Evolutionary conservation across 2,329 filamentous ascomycete genomes (phyloP).

Genomic region (Berkeleyomyces rouxiae): DNA sequence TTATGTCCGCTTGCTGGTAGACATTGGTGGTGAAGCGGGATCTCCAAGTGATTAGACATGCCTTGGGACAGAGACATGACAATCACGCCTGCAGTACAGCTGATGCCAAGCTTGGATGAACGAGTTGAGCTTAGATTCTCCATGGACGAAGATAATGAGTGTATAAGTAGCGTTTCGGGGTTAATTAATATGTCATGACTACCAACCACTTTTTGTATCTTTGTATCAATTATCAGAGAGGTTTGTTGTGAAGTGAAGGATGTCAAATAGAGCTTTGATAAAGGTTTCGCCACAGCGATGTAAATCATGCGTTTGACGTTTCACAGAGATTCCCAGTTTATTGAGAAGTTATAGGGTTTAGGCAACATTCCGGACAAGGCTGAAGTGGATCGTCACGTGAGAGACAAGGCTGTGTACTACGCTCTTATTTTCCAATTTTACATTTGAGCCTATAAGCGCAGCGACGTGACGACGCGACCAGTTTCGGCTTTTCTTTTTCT

Average conservation of each 20-base stretch:
- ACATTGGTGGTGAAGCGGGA: not conserved
- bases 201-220: not conserved
- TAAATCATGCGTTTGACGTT: not conserved
- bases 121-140: constrained; percentile 2
- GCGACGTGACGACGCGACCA: not conserved
- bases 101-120: not conserved
- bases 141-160: not conserved
- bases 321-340: not conserved
- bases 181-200: not conserved
- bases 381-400: constrained; percentile 1
- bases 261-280: not conserved
- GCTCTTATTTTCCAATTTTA: not conserved
- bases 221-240: too few species aligned
- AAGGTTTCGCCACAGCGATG: not conserved
- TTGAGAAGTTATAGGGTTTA: not conserved
- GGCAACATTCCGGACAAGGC: not conserved
- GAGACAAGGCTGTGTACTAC: constrained; percentile 3
- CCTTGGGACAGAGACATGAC: not conserved
- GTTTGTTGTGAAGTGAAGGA: not conserved
- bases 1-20: not conserved
- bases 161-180: not conserved
- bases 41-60: not conserved
- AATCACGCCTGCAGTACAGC: not conserved
- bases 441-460: not conserved
- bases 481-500: constrained; percentile 3